Evolutionary conservation across 495 filamentous ascomycete species (phyloP), one percentile per base, ranked within the genome.

Genomic region (Polyplosphaeria fusca): DNA sequence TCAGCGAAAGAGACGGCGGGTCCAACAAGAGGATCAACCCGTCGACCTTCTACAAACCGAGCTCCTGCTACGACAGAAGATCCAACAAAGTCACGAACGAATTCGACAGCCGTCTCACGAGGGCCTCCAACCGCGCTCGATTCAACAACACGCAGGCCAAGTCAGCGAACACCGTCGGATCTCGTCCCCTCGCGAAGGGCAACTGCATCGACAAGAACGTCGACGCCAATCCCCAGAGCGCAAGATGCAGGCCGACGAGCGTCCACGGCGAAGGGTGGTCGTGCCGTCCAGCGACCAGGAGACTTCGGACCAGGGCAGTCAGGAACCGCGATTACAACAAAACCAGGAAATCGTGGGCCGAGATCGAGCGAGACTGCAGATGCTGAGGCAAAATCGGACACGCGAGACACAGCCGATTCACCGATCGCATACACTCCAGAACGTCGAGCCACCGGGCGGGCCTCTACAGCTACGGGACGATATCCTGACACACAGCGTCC

Each of bases 41-140:
- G 9, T 13, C 39, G 39, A 13, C 9, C 9, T 20, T 13, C 39
- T 5, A 20, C 9, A 13, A 42, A 18, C 9, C 16, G 41, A 55
- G 27, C 24, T 4, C 22, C 41, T 25, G 14, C 42, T 23, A 25
- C 52, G 16, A 43, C 3, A 45, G 16, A 55, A 14, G 27, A 35
- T 46, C 20, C 41, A 24, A 25, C 38, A n/a, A 23, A 19, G 46
- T 13, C 18, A 19, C 18, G 16, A 20, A 45, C 9, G n/a, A 20
- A 16, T 26, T 16, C 39, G n/a, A 46, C 51, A 18, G 39, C 28
- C 22, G n/a, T 4, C 26, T 43, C 25, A 5, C 23, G 40, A 18
- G 30, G 40, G 24, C 51, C 39, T 14, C 46, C 51, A 12, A 35
- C 41, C 39, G 51, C 51, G 5, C 51, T 55, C 19, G 41, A 23